A percentile compares a stretch with the other conserved stretches of the same genome.
These are phyloP conservation scores for Austroboletus eburneus DNA, from an alignment of 768 basidiomycete species.

Conservation along the genomic window DNA sequence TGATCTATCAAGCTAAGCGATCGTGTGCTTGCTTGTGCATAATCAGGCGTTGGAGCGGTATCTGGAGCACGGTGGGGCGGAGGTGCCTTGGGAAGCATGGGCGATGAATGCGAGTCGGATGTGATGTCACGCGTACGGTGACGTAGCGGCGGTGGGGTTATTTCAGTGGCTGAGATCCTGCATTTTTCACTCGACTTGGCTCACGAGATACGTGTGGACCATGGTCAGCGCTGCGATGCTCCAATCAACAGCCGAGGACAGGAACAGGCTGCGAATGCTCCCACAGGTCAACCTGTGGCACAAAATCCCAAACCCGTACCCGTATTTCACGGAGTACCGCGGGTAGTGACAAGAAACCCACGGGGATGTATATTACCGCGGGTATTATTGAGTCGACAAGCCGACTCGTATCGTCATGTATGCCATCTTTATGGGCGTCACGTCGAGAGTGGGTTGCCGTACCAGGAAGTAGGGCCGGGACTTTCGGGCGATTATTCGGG, in stretches of 20 bases:
- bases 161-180: conserved; percentile 40
- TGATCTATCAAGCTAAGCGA: too few relatives aligned
- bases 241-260: conserved; percentile 6
- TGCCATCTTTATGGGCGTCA: conserved; percentile 19
- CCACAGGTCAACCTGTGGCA: conserved; percentile 31
- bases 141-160: too few relatives aligned
- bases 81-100: conserved; percentile 37
- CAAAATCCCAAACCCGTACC: too few relatives aligned
- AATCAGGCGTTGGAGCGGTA: conserved; percentile 27
- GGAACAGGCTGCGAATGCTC: conserved; percentile 21
- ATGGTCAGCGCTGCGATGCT: conserved; percentile 35
- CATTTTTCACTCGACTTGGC: background rate
- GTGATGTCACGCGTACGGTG: conserved; percentile 28
- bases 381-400: conserved; percentile 9
- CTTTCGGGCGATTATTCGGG: conserved; percentile 32
- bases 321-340: background rate
- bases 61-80: conserved; percentile 3
- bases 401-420: conserved; percentile 11
- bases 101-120: conserved; percentile 35
- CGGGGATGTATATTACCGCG: background rate
- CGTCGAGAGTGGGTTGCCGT: conserved; percentile 32
- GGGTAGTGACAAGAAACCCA: background rate
- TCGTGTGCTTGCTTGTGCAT: conserved; percentile 30
- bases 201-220: conserved; percentile 37
- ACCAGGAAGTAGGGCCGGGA: conserved; percentile 23